Base-by-base conservation (phyloP, 1,284 basidiomycete genomes). In the Meira nashicola region DNA sequence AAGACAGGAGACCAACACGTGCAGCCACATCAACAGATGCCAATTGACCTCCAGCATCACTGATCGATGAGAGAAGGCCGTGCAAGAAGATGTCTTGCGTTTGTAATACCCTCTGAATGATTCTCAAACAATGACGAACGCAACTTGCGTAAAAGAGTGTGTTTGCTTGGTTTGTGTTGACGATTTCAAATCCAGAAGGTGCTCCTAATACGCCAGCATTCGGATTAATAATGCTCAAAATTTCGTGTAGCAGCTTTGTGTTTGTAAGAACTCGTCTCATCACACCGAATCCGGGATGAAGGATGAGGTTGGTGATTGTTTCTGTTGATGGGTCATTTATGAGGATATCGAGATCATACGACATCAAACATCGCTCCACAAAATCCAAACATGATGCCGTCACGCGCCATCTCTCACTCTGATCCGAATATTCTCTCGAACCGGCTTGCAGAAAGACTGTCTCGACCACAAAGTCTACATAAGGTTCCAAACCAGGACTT, bases 21-120 rank as follows among this genome's bases (percentile, higher is more conserved):
- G 65, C 48, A n/a, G 64, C 57, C 17, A 70, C 59, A 38, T 71
- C 67, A 21, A 67, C 15, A 56, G 63, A 37, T 64, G 59, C 38
- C 6, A 54, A 54, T 23, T 60, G 57, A 1, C 62, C 59, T 23
- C 68, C 68, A 8, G 55, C 55, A 53, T 91, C 87, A 8, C 84
- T 80, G 6, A 94, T 83, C 3, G 89, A 80, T 2, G 92, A 90
- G 11, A 95, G 81, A 48, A 96, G 84, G 15, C 93, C 86, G 61
- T 96, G 91, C 48, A 92, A 82, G 81, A 94, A 97, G 54, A 90
- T 84, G 55, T 89, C 86, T 77, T 97, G 92, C 37, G 92, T 83
- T 58, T 90, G 88, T 57, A 96, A 81, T 0, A 90, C 84, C 1
- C 91, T 86, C 65, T 87, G 84, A 28, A 92, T 83, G 66, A 95